These are phyloP conservation scores for Trichoderma sp. DNA, from an alignment of 2,329 filamentous ascomycete genomes.

Conservation along the genomic window DNA sequence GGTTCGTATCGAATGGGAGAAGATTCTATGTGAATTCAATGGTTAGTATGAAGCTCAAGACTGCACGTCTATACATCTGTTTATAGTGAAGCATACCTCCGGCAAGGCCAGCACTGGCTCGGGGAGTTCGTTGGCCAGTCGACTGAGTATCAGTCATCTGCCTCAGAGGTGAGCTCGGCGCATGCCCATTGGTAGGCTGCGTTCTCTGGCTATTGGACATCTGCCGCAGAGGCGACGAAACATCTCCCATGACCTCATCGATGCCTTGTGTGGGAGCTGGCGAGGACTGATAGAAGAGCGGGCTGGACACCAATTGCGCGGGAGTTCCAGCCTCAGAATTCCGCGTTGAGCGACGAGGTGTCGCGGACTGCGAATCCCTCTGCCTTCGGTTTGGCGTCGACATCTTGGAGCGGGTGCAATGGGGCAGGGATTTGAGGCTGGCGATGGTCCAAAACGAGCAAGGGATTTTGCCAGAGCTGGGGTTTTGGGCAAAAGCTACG, in stretches of 20 bases:
- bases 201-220: slow-evolving; percentile 58
- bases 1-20: slow-evolving; percentile 89
- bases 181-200: slow-evolving; percentile 29
- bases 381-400: slow-evolving; percentile 48
- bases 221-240: slow-evolving; percentile 56
- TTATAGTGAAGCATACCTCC: slow-evolving; percentile 54
- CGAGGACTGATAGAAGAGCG: slow-evolving; percentile 69
- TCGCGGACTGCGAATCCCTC: slow-evolving; percentile 52
- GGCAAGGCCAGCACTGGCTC: slow-evolving; percentile 59
- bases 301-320: slow-evolving; percentile 68
- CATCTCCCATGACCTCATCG: slow-evolving; percentile 36
- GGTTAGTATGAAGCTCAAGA: not conserved
- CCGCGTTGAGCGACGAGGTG: slow-evolving; percentile 42
- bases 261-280: slow-evolving; percentile 32
- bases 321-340: slow-evolving; percentile 44
- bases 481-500: slow-evolving; percentile 20
- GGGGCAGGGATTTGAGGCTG: slow-evolving; percentile 22
- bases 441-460: slow-evolving; percentile 2
- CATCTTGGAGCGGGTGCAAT: slow-evolving; percentile 31
- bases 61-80: no score
- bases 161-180: slow-evolving; percentile 59
- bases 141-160: slow-evolving; percentile 59
- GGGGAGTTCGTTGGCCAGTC: slow-evolving; percentile 65
- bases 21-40: slow-evolving; percentile 60
- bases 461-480: not conserved